These are phyloP conservation scores for Talaromyces rugulosus DNA, from an alignment of 2,329 filamentous ascomycete species.

Conservation along the genomic window DNA sequence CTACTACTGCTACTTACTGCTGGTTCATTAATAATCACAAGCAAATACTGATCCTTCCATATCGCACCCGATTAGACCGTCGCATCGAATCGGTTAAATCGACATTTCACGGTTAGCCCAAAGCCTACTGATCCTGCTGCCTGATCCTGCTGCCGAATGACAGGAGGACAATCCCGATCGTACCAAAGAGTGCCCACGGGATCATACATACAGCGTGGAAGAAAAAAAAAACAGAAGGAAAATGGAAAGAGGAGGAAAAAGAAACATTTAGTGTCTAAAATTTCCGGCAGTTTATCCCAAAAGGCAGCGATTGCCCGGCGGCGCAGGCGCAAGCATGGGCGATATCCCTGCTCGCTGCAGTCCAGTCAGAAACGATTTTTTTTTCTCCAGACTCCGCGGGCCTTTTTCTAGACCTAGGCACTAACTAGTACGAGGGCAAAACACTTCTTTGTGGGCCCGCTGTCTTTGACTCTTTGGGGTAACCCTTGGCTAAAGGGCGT, in stretches of 20 bases:
- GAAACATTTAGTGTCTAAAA: background rate
- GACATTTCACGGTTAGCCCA: background rate
- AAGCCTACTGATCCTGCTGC: background rate
- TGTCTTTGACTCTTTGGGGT: background rate
- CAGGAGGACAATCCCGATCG: background rate
- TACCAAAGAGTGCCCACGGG: background rate
- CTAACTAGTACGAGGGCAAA: background rate
- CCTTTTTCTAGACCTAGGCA: background rate
- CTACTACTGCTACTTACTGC: background rate
- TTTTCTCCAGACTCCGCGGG: background rate
- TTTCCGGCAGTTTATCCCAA: background rate
- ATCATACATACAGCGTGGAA: background rate
- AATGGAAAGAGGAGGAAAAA: background rate
- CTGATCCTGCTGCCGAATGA: background rate
- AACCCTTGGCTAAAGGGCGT: background rate
- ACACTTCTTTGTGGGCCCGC: background rate
- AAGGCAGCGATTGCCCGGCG: background rate
- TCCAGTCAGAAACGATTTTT: background rate
- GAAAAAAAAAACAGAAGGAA: background rate
- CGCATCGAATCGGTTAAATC: background rate
- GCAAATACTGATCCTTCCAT: background rate
- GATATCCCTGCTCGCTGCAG: background rate
- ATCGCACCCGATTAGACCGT: background rate
- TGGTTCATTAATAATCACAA: background rate
- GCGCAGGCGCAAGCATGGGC: background rate